Conservation (phyloP, 305 asterid species). For the Fraxinus nigra region DNA sequence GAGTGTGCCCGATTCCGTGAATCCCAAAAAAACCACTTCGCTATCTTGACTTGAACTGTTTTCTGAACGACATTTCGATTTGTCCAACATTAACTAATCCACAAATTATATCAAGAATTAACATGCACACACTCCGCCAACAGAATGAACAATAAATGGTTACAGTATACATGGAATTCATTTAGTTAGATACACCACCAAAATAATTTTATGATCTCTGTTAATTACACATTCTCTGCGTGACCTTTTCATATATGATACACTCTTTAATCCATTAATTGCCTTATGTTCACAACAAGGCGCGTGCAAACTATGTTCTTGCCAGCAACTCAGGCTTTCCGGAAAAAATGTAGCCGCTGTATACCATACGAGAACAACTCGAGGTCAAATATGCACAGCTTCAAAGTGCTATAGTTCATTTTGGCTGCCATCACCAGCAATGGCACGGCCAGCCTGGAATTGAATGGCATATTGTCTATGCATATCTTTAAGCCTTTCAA, state of each 20-base stretch:
- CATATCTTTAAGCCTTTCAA: conserved; percentile 74
- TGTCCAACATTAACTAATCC: background rate
- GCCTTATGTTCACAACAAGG: background rate
- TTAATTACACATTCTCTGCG: background rate
- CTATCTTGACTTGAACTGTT: conserved; percentile 3
- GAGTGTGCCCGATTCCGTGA: background rate
- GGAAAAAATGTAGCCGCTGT: background rate
- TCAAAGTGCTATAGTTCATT: conserved; percentile 37
- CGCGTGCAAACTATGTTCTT: background rate
- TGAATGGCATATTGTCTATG: conserved; percentile 53
- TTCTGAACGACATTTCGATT: background rate
- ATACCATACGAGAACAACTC: background rate
- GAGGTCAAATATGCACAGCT: background rate
- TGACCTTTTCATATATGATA: background rate
- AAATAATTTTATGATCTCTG: background rate
- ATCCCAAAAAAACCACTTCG: background rate
- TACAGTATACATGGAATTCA: background rate
- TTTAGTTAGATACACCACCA: background rate
- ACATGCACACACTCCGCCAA: background rate
- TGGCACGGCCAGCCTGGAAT: conserved; percentile 52
- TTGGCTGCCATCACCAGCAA: conserved; percentile 39
- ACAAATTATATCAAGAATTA: background rate
- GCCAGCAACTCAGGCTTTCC: background rate
- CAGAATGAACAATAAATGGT: background rate
- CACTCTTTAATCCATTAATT: background rate